These are phyloP conservation scores for sunflower (Helianthus annuus) DNA, from an alignment of 129 eudicot genomes.

Conservation along the genomic window HanXRQr2.0-SUNRISE NC_035440.2:38719975-38720474, in stretches of 20 bases:
- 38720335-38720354: constrained; percentile 97
- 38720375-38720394: constrained; percentile 71
- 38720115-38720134: background rate
- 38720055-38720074: background rate
- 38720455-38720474: background rate
- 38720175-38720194: background rate
- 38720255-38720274: constrained; percentile 1
- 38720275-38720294: background rate
- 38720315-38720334: constrained; percentile 31
- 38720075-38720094: background rate
- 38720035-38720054: background rate
- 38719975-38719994: constrained; percentile 1
- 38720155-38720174: constrained; percentile 2
- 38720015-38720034: background rate
- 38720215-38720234: background rate
- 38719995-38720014: background rate
- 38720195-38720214: background rate
- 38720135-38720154: background rate
- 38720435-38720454: constrained; percentile 14
- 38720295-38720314: background rate
- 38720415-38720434: constrained; percentile 55
- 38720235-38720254: background rate
- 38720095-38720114: background rate
- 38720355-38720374: constrained; percentile 80
- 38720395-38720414: constrained; percentile 98